Evolutionary conservation across 148 eudicot genomes (phyloP), one percentile per base, ranked within the genome.

Genomic region (Polygonum maritimum): DNA sequence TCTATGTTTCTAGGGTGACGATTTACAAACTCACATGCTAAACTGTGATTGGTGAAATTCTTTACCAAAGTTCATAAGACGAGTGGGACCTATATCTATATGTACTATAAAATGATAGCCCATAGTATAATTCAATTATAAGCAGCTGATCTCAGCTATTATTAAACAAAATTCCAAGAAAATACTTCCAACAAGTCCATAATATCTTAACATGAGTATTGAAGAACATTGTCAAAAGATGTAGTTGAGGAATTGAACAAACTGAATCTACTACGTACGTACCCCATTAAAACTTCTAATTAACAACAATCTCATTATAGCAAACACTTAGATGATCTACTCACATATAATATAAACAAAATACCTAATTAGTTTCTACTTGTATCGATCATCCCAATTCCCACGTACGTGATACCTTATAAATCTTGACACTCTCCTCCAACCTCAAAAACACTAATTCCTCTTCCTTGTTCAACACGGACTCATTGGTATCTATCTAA

Each of bases 181-280:
- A 58, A 18, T 58, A 58, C 33, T 33, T 19, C 33, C 65, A 21
- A 58, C 3, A 26, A 26, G 31, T 26, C 31, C 31, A 26, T 26
- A 26, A 58, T 6, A 4, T 58, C 67, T 26, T 18, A 54, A 3
- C 67, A 21, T 58, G 9, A 22, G 9, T 58, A 21, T 1, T 3
- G 35, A 63, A 63, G 1, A n/a, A 13, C 2, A 31, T 13, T 67
- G n/a, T 67, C 71, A 67, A 67, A 67, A 67, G 71, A 38, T 36
- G 71, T 65, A 3, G 71, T 67, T 67, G 71, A 67, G 71, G 16
- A 35, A 67, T 67, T 67, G 44, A 67, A 67, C 71, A 36, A 67
- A 67, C 71, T 13, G 21, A 67, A 67, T 67, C 71, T 67, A 67
- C 31, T 26, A 26, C 31, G 31, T 26, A 26, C 31, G 31, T 26